phyloP scores from a whole-genome alignment of 1,139 yeast genomes.

The Sugiyamaella japonica region DNA sequence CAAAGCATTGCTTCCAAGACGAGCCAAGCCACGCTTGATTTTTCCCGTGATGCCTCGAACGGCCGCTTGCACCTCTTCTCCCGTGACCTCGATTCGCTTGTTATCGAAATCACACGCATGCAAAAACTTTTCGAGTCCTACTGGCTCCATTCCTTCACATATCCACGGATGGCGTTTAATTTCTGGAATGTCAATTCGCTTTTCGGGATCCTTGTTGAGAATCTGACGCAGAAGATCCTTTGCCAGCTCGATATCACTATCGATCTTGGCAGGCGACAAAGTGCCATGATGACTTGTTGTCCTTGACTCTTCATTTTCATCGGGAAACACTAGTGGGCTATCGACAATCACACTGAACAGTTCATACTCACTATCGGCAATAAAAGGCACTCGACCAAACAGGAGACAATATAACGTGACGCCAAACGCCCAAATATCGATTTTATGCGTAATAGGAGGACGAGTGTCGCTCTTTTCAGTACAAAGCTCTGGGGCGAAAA shows the following conservation, averaged over 20 bases:
- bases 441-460: slow-evolving; percentile 64
- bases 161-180: slow-evolving; percentile 84
- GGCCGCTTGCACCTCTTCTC: slow-evolving; percentile 71
- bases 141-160: slow-evolving; percentile 55
- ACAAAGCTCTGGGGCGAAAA: slow-evolving; percentile 77
- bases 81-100: slow-evolving; percentile 57
- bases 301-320: slow-evolving; percentile 30
- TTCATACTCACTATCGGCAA: slow-evolving; percentile 85
- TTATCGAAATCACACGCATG: slow-evolving; percentile 34
- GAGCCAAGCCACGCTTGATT: slow-evolving; percentile 59
- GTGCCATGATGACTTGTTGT: slow-evolving; percentile 17
- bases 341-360: slow-evolving; percentile 80
- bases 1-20: slow-evolving; percentile 47
- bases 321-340: slow-evolving; percentile 63
- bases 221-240: slow-evolving; percentile 64
- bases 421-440: slow-evolving; percentile 97
- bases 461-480: slow-evolving; percentile 39
- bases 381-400: slow-evolving; percentile 87
- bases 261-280: slow-evolving; percentile 21
- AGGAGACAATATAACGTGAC: slow-evolving; percentile 86
- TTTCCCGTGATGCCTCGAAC: slow-evolving; percentile 76
- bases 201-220: slow-evolving; percentile 67
- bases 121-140: slow-evolving; percentile 42
- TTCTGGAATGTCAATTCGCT: slow-evolving; percentile 68
- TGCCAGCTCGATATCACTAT: slow-evolving; percentile 45